Percentiles rank a stretch among this genome's conserved stretches.
Evolutionary conservation across 192 early-diverging fungal genomes (phyloP).

Genomic region (Umbelopsis vinacea): DNA sequence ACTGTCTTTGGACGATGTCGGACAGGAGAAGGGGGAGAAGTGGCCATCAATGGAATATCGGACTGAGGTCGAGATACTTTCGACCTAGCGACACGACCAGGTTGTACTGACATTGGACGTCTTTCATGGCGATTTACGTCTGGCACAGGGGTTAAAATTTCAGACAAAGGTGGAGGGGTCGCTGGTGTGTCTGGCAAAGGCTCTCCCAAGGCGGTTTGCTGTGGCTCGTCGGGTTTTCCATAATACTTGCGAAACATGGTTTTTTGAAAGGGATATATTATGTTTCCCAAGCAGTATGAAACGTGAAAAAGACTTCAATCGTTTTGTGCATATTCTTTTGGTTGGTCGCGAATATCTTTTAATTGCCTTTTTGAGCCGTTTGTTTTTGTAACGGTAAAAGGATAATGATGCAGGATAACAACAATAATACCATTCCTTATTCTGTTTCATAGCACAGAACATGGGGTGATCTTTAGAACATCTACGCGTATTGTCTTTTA

Average conservation of each 20-base stretch:
- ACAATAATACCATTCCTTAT: no score
- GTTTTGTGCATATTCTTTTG: not conserved
- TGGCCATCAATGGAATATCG: not conserved
- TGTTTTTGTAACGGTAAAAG: not conserved
- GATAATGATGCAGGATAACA: no score
- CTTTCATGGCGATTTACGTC: not conserved
- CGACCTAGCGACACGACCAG: not conserved
- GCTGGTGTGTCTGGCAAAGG: conserved; percentile 8
- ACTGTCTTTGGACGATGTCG: conserved; percentile 15
- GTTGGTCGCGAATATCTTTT: not conserved
- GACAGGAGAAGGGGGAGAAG: conserved; percentile 2
- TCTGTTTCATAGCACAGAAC: no score
- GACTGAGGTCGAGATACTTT: not conserved
- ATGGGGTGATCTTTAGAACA: no score
- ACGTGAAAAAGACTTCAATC: conserved; percentile 6
- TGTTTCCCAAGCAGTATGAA: not conserved
- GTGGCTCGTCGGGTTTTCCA: not conserved
- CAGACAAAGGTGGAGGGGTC: not conserved
- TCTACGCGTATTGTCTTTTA: no score
- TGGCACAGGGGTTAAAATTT: not conserved
- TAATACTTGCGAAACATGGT: conserved; percentile 7
- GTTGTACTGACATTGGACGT: conserved; percentile 17
- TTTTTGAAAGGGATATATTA: not conserved
- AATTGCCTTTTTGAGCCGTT: conserved; percentile 22
- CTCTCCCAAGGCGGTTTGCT: conserved; percentile 12